Evolutionary conservation across 345 rosid genomes (phyloP), one percentile per base, ranked within the genome.

Genomic region (Sisymbrium altissimum): DNA sequence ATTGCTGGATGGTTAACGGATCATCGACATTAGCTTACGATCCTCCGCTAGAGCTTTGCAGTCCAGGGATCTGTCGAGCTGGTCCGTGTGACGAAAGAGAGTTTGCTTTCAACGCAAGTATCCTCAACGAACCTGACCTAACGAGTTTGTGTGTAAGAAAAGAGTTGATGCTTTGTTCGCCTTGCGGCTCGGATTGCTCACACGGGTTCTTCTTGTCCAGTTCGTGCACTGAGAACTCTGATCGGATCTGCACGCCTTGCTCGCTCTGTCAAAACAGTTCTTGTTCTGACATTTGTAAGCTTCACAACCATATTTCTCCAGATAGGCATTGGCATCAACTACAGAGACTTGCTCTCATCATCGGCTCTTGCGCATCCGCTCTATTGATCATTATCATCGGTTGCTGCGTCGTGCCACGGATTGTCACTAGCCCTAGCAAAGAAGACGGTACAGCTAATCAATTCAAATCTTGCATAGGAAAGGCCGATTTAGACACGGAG

Each of bases 221-320:
- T 68, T 72, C 83, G 0, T 91, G 98, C 49, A 85, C 89, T 1
- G 69, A 60, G 39, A 88, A 82, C 77, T 76, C 89, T 0, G 97
- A 89, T 62, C 83, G 97, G 67, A 76, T 88, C 33, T 94, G 97
- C 79, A 87, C 93, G 3, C 57, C 86, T 50, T 94, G 99, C 64
- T 94, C 97, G 12, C 92, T 94, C 56, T 94, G 99, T 84, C 99
- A 91, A 82, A 94, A 87, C 81, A 88, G 89, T 70, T 84, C 97
- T 72, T 94, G 97, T 73, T 81, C 87, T 66, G 83, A 74, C 33
- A 76, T 83, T 19, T 91, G 97, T 58, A 84, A 90, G 58, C 69
- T 88, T 62, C 76, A 79, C 38, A 77, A 63, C 23, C 74, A 79
- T 21, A 76, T 38, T 19, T 77, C 84, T 70, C 79, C 75, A n/a